Evolutionary conservation across 2,329 filamentous ascomycete genomes (phyloP), one percentile per base, ranked within the genome.

Genomic region (Rutstroemia sp.): DNA sequence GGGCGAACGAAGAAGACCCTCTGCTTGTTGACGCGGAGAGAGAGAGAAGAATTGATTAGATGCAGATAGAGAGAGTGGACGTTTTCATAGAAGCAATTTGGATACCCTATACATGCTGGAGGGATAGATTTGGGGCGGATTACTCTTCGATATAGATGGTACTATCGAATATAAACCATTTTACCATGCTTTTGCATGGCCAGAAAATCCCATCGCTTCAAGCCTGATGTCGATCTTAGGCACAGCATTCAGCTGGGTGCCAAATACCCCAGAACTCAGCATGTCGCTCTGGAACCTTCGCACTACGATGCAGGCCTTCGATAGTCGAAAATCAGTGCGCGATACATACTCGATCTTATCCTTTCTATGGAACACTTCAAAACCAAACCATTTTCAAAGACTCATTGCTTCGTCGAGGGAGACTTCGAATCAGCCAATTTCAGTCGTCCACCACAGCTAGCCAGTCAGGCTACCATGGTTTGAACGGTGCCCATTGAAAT

Each of bases 221-320:
- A 64, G 60, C 14, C 51, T 63, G 27, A 65, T 68, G 34, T 27
- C 58, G 3, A 16, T 65, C 49, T 67, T 63, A 44, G 56, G 49
- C 5, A 69, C 58, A 5, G 62, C 58, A 5, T 63, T 63, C 46
- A 61, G 60, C 39, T 65, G 61, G 14, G n/a, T 21, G n/a, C 50
- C 40, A 4, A 46, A 44, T 7, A 46, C 19, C 10, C 50, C 50
- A 1, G 50, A 52, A n/a, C 21, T 52, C 8, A 36, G 17, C 30
- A 34, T 25, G 21, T 52, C 17, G 14, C 36, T 30, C 34, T 52
- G 50, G 50, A 19, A 45, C 12, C 25, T 6, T 8, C 7, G 5
- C 2, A 6, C 25, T 8, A 27, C 25, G 25, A 27, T 27, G 25
- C 7, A 27, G 25, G 25, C 25, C 25, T 27, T 27, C 25, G 5